Evolutionary conservation across 208 protist species (phyloP).

Genomic region (Crithidia fasciculata): DNA sequence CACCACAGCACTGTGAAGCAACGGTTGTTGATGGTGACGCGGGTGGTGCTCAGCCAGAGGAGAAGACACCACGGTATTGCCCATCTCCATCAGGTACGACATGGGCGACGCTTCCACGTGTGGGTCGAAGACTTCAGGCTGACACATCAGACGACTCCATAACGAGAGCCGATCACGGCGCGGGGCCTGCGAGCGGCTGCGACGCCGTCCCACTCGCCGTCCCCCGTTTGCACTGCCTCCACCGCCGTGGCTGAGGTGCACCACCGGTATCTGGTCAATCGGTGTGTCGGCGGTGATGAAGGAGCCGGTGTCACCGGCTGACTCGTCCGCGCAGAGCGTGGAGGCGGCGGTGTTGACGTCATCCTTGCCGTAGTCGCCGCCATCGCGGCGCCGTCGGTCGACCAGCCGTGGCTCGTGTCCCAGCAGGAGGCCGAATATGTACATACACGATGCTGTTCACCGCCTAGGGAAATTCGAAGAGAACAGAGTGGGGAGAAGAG

Average conservation of each 20-base stretch:
- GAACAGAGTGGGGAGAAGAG: no score
- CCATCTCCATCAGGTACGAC: constrained; percentile 17
- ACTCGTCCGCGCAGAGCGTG: constrained; percentile 4
- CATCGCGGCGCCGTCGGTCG: not conserved
- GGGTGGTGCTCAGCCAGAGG: not conserved
- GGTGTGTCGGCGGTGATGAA: not conserved
- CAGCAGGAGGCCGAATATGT: constrained; percentile 2
- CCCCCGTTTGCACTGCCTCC: no score
- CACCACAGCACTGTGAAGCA: no score
- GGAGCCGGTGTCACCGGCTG: constrained; percentile 5
- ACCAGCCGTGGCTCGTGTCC: constrained; percentile 4
- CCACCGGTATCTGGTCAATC: not conserved
- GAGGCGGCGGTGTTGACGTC: not conserved
- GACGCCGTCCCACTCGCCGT: not conserved
- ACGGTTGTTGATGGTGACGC: not conserved
- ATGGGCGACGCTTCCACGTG: constrained; percentile 34
- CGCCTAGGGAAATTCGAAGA: no score
- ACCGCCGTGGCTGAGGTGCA: not conserved
- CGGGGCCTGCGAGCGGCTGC: not conserved
- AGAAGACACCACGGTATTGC: not conserved
- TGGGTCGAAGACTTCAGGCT: constrained; percentile 51
- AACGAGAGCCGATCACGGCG: constrained; percentile 24
- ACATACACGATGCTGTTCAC: not conserved
- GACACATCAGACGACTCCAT: constrained; percentile 54
- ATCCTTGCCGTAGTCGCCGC: not conserved